Evolutionary conservation across 768 basidiomycete species (phyloP).

Genomic region (Candolleomyces aberdarensis): DNA sequence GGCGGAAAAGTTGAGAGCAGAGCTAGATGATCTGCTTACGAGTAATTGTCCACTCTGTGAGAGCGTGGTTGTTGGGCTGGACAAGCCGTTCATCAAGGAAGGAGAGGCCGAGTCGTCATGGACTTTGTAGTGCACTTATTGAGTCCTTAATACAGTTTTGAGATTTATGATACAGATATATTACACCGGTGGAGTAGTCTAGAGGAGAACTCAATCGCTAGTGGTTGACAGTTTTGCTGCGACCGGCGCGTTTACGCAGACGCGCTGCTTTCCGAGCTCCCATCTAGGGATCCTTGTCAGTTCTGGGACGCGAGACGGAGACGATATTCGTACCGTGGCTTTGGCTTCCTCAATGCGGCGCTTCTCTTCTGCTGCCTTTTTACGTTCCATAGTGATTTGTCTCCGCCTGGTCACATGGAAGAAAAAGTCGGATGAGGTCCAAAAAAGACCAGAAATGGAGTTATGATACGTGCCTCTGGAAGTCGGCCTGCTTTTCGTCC

Average conservation of each 20-base stretch:
- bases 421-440: background rate
- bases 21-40: slow-evolving; percentile 87
- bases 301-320: slow-evolving; percentile 5
- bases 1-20: slow-evolving; percentile 69
- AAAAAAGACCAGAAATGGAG: no score
- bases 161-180: slow-evolving; percentile 11
- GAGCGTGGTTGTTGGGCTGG: slow-evolving; percentile 78
- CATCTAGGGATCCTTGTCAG: slow-evolving; percentile 49
- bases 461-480: slow-evolving; percentile 43
- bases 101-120: slow-evolving; percentile 80
- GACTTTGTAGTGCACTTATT: slow-evolving; percentile 46
- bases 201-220: slow-evolving; percentile 33
- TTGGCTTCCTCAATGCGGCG: slow-evolving; percentile 63
- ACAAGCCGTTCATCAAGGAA: slow-evolving; percentile 79
- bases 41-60: slow-evolving; percentile 94
- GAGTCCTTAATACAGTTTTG: background rate
- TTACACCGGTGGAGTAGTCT: slow-evolving; percentile 10
- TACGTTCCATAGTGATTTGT: slow-evolving; percentile 68
- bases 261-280: slow-evolving; percentile 76
- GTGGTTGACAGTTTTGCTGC: slow-evolving; percentile 79
- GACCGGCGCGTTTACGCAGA: slow-evolving; percentile 66
- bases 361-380: slow-evolving; percentile 70
- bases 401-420: slow-evolving; percentile 43
- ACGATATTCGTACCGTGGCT: slow-evolving; percentile 44
- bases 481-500: slow-evolving; percentile 72